These are phyloP conservation scores for Globisporangium megalacanthum DNA, from an alignment of 352 stramenopile species.

Conservation along the genomic window DNA sequence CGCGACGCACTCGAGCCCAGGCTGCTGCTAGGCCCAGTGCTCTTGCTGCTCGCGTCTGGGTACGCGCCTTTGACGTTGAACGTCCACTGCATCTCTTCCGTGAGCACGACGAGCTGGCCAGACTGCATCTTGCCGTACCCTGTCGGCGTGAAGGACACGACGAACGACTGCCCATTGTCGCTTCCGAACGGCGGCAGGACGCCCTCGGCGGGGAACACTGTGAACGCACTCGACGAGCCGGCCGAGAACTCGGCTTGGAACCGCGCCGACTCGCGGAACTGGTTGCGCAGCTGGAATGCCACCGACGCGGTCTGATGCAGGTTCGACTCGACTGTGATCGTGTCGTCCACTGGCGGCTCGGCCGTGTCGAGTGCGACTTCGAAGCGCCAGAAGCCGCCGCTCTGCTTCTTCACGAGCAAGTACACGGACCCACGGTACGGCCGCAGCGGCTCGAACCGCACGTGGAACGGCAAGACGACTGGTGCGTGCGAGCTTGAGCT, in stretches of 20 bases:
- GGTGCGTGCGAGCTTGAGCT: neutral
- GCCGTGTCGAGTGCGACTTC: conserved; percentile 75
- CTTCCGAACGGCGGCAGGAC: conserved; percentile 71
- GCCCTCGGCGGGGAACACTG: conserved; percentile 76
- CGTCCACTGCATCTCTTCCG: conserved; percentile 91
- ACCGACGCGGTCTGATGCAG: conserved; percentile 84
- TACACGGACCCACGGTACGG: conserved; percentile 74
- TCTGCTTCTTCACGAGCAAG: conserved; percentile 74
- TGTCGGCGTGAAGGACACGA: conserved; percentile 88
- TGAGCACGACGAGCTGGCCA: conserved; percentile 81
- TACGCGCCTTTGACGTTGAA: conserved; percentile 90
- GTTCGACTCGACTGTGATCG: conserved; percentile 82
- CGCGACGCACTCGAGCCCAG: conserved; percentile 44
- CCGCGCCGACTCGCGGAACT: conserved; percentile 59
- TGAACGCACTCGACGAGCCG: conserved; percentile 85
- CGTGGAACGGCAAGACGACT: conserved; percentile 23
- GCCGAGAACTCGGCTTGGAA: conserved; percentile 88
- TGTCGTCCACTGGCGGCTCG: conserved; percentile 82
- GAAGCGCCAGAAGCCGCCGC: conserved; percentile 84
- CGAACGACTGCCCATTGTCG: conserved; percentile 65
- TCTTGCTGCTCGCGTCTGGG: conserved; percentile 49
- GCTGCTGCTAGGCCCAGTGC: conserved; percentile 27
- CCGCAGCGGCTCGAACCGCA: conserved; percentile 85
- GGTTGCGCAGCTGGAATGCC: conserved; percentile 85
- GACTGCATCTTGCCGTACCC: conserved; percentile 91